Conservation (phyloP, 345 rosid species). For the Eucalyptus polybractea region DNA sequence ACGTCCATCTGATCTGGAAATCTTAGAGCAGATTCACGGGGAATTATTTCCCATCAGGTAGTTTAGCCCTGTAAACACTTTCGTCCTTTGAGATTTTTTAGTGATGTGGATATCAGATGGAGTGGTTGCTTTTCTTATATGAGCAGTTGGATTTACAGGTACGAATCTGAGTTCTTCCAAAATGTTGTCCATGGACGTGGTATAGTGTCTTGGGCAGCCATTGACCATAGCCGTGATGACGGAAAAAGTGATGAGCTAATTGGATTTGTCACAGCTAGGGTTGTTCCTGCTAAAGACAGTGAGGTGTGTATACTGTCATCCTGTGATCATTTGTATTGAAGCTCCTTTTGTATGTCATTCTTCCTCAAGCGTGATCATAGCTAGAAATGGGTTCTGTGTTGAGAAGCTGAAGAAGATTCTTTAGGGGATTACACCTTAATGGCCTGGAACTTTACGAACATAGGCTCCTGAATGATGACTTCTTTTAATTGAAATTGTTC, state of each 20-base stretch:
- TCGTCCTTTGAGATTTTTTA: background rate
- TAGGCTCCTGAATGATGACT: background rate
- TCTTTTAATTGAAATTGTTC: background rate
- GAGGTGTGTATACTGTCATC: conserved; percentile 31
- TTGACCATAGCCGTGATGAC: conserved; percentile 64
- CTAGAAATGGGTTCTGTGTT: background rate
- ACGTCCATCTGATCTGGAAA: conserved; percentile 62
- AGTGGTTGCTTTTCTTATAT: background rate
- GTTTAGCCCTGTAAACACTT: background rate
- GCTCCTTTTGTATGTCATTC: background rate
- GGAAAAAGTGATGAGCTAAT: conserved; percentile 65
- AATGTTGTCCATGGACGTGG: conserved; percentile 70
- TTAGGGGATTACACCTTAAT: background rate
- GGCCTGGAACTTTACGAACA: background rate
- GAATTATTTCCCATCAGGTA: conserved; percentile 86
- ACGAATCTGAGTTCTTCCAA: conserved; percentile 88
- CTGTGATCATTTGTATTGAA: background rate
- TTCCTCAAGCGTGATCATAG: background rate
- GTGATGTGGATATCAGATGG: background rate
- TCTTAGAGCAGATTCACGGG: conserved; percentile 60
- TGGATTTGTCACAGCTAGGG: conserved; percentile 87
- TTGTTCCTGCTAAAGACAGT: conserved; percentile 63
- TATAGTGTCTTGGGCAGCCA: conserved; percentile 91
- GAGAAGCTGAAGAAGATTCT: background rate
- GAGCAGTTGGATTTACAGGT: conserved; percentile 40